Conservation (phyloP, 192 early-diverging fungal genomes). For the Coemansia sp. region DNA sequence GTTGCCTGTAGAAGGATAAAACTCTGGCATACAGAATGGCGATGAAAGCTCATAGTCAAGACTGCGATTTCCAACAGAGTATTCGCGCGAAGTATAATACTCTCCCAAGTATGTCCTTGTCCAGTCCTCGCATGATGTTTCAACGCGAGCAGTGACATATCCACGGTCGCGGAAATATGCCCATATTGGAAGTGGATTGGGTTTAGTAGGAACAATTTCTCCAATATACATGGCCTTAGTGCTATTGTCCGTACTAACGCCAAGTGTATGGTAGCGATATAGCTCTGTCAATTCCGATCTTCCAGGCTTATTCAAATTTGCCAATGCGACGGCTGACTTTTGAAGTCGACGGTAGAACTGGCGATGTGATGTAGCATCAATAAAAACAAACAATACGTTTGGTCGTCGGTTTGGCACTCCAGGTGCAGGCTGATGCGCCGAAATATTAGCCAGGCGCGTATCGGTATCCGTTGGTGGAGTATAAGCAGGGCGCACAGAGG, state of each 20-base stretch:
- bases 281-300: slow-evolving; percentile 48
- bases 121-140: slow-evolving; percentile 59
- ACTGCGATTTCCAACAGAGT: slow-evolving; percentile 37
- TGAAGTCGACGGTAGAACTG: slow-evolving; percentile 59
- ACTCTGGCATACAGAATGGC: slow-evolving; percentile 60
- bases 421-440: background rate
- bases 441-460: slow-evolving; percentile 11
- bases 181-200: slow-evolving; percentile 56
- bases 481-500: slow-evolving; percentile 10
- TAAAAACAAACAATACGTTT: slow-evolving; percentile 56
- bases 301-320: slow-evolving; percentile 29
- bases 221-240: slow-evolving; percentile 54
- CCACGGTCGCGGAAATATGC: slow-evolving; percentile 58
- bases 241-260: slow-evolving; percentile 56
- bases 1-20: slow-evolving; percentile 46
- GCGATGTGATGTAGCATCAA: slow-evolving; percentile 56
- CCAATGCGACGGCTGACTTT: slow-evolving; percentile 39
- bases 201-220: slow-evolving; percentile 23
- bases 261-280: slow-evolving; percentile 56
- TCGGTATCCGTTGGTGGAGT: slow-evolving; percentile 26
- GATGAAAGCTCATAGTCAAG: slow-evolving; percentile 58
- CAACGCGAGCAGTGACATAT: slow-evolving; percentile 55
- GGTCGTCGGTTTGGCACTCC: slow-evolving; percentile 18
- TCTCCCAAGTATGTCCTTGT: slow-evolving; percentile 41
- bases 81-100: slow-evolving; percentile 20